A percentile compares a stretch with the other conserved stretches of the same genome.
These are phyloP conservation scores for Torulaspora gathmanii DNA, from an alignment of 805 yeast genomes.

Conservation along the genomic window DNA sequence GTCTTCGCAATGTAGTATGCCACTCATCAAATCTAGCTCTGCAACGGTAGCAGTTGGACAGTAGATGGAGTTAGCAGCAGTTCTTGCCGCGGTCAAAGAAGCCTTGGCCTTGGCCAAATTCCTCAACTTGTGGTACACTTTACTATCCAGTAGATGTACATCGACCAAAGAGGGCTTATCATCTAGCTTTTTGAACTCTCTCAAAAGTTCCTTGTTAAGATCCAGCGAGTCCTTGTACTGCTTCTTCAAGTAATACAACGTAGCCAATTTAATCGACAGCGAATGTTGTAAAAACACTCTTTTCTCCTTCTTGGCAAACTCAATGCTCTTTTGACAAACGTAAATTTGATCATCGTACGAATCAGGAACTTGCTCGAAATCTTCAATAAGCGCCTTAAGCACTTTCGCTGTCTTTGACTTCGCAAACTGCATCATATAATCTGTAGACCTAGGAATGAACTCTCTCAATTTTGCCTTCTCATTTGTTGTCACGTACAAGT, in stretches of 20 bases:
- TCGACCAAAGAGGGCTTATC: constrained; percentile 94
- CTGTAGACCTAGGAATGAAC: constrained; percentile 64
- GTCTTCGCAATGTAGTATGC: constrained; percentile 93
- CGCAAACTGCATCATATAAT: constrained; percentile 72
- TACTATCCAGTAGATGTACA: constrained; percentile 86
- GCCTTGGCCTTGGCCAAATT: constrained; percentile 90
- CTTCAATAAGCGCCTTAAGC: constrained; percentile 73
- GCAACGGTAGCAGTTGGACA: constrained; percentile 94
- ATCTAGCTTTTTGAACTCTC: constrained; percentile 88
- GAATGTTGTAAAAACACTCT: constrained; percentile 86
- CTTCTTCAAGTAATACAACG: constrained; percentile 62
- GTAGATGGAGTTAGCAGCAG: constrained; percentile 95
- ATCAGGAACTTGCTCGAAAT: constrained; percentile 58
- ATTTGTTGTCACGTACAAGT: constrained; percentile 51
- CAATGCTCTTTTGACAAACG: constrained; percentile 73
- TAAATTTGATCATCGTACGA: constrained; percentile 65
- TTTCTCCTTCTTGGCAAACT: constrained; percentile 80
- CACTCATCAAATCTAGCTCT: constrained; percentile 90
- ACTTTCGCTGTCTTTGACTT: constrained; percentile 94
- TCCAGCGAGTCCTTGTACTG: constrained; percentile 64
- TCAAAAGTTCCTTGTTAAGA: constrained; percentile 64
- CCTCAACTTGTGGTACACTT: constrained; percentile 85
- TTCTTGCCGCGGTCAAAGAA: constrained; percentile 88
- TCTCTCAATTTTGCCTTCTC: constrained; percentile 50
- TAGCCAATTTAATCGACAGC: constrained; percentile 76